Evolutionary conservation across 2,329 filamentous ascomycete genomes (phyloP), one percentile per base, ranked within the genome.

Genomic region (Neonectria sp.): DNA sequence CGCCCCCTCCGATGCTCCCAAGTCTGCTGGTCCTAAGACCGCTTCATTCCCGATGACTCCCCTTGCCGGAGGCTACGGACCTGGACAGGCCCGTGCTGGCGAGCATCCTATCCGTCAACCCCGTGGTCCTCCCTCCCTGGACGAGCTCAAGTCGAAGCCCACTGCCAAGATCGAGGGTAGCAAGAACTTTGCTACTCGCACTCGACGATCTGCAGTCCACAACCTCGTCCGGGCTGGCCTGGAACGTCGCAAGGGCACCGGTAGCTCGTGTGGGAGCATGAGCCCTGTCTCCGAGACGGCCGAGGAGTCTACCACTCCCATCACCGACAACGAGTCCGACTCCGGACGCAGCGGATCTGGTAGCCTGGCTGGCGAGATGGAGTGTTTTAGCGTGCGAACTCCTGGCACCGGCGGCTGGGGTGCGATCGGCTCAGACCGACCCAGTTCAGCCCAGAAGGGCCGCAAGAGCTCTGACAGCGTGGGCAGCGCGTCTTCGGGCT

Each of bases 21-120:
- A 88, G 79, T 89, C 89, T 29, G 85, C 90, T 45, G 93, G 87
- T 1, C 93, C 94, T 64, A 96, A 95, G 85, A 93, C 93, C 43
- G 89, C 93, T 48, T 89, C 90, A 43, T 93, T 97, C 79, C 94
- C 95, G 6, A 85, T 90, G 43, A 95, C 94, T 7, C 95, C 94
- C 2, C 83, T 92, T 81, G 95, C 91, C 43, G 95, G 95, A 69
- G 92, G 91, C 7, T 98, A 98, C 77, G 96, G 95, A 53, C 96
- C 96, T 64, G 96, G 96, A 60, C 95, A 98, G 80, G 93, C 88
- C 66, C 94, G 96, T 79, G 95, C 95, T 77, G 96, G 96, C 73
- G 96, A 98, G 83, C 96, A 99, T 79, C 96, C 96, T 9, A 84
- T 94, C 59, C 95, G 96, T 66, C 96, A 99, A 82, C 96, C 96